Base-by-base conservation (phyloP, 2,329 filamentous ascomycete species). In the Penicillium sp. region DNA sequence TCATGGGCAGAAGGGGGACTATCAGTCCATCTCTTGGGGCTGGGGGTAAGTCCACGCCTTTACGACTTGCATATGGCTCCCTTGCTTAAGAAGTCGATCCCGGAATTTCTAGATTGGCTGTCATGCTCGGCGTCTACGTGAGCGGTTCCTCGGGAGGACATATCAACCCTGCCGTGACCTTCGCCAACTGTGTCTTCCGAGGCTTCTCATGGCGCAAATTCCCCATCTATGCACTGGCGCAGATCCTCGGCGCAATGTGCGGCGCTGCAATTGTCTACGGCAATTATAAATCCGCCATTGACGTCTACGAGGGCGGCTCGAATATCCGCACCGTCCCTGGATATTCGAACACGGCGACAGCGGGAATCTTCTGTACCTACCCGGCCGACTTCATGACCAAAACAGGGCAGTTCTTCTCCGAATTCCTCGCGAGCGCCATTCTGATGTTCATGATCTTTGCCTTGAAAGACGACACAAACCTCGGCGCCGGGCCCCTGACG, bases 401-500 rank as follows among this genome's bases (percentile, higher is more conserved):
- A 34, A 77, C 79, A 0, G 79, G 76, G 33, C 79, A 84, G 65
- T 84, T 86, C 65, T 85, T 87, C 56, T 83, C 79, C 14, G 84
- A 88, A 53, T 83, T 87, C 49, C 71, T 87, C 34, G 80, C 82
- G 11, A 82, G 76, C 42, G 68, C 80, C 0, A 72, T 87, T 20
- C 66, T 87, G 16, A 83, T 86, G 76, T 84, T 87, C 54, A 71
- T 81, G 45, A 84, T 88, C 33, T 86, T 84, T 56, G 82, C 82
- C 0, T 64, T 87, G 34, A 80, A 83, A 40, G 67, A 70, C 30
- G 58, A 68, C 15, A 48, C 50, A 2, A 70, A 70, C 34, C 45
- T 67, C 4, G 80, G 79, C 3, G 79, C 80, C 2, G 78, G 79
- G 0, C 69, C 72, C 1, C 51, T 80, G 16, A 72, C 78, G 41